Conservation (phyloP, 208 protist species). For the Crithidia sp. region DNA sequence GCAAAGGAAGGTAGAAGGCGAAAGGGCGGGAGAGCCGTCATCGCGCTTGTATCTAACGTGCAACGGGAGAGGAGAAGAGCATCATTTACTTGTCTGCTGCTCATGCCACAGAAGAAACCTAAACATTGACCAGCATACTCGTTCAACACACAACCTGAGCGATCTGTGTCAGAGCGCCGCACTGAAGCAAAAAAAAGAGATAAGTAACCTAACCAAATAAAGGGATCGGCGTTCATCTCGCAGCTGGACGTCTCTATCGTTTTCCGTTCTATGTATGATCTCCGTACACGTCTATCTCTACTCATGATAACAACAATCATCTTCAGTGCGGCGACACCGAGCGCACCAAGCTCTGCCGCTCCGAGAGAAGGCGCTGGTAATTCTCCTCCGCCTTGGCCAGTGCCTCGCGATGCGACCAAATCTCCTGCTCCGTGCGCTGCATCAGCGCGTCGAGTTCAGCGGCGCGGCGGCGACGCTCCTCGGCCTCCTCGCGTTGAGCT, state of each 20-base stretch:
- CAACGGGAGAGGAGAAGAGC: too few species aligned
- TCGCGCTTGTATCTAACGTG: too few species aligned
- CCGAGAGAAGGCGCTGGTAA: constrained; percentile 41
- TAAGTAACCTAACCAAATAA: background rate
- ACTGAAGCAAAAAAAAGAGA: background rate
- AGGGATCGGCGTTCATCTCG: background rate
- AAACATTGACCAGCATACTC: too few species aligned
- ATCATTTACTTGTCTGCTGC: too few species aligned
- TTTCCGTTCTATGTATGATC: background rate
- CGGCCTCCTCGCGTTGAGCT: constrained; percentile 47
- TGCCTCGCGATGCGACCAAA: constrained; percentile 52
- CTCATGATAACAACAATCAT: background rate
- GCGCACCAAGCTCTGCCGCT: constrained; percentile 36
- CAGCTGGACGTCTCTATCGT: too few species aligned
- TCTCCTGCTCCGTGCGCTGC: constrained; percentile 54
- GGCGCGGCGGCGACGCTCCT: constrained; percentile 35
- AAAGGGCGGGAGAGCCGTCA: too few species aligned
- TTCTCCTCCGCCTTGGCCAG: constrained; percentile 53
- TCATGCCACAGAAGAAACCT: too few species aligned
- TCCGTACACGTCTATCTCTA: background rate
- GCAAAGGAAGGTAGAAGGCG: too few species aligned
- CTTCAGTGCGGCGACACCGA: constrained; percentile 7
- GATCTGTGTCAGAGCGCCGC: too few species aligned
- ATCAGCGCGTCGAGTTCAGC: constrained; percentile 34
- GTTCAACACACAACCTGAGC: too few species aligned